Base-by-base conservation (phyloP, 2,329 filamentous ascomycete species). In the Colletotrichum kahawae region DNA sequence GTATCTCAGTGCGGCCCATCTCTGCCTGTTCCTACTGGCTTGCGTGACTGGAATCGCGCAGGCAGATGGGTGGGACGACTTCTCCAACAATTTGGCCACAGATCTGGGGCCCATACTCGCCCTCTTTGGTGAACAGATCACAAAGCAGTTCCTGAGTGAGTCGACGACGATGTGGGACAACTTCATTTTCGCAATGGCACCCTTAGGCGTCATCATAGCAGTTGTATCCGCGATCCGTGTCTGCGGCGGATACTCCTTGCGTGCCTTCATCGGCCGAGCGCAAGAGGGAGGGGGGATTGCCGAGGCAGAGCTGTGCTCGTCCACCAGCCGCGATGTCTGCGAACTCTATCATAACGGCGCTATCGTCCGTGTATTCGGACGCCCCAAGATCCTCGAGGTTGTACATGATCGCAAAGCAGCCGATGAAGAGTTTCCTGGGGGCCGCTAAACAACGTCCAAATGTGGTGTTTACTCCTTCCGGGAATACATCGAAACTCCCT, bases 221-320 rank as follows among this genome's bases (percentile, higher is more conserved):
- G 74, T 87, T 5, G 68, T 83, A 5, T 81, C 81, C 0, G 80
- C 76, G 1, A 83, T 84, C 64, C 79, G 83, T 2, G 77, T 82
- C 66, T 85, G 78, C 76, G 84, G 82, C 7, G 67, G 36, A 5
- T 51, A 80, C 0, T 81, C 78, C 1, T 75, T 86, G 2, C 79
- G 81, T n/a, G 83, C 86, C 7, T 82, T 87, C 38, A 79, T 88
- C 16, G 86, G 86, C 1, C 74, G 84, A 51, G 80, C 84, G 0
- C 81, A 83, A 68, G 86, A 87, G 74, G 81, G 80, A 7, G 67
- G 73, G 0, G 83, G 80, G 0, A 76, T 66, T 4, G 81, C 78
- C 2, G 86, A 88, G 73, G 79, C 82, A 0, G 85, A 88, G 67
- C 73, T 87, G 1, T 84, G 83, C 76, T 82, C 84, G 0, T 87